These are phyloP conservation scores for Lumnitzera littorea DNA, from an alignment of 345 rosid species.

Conservation along the genomic window DNA sequence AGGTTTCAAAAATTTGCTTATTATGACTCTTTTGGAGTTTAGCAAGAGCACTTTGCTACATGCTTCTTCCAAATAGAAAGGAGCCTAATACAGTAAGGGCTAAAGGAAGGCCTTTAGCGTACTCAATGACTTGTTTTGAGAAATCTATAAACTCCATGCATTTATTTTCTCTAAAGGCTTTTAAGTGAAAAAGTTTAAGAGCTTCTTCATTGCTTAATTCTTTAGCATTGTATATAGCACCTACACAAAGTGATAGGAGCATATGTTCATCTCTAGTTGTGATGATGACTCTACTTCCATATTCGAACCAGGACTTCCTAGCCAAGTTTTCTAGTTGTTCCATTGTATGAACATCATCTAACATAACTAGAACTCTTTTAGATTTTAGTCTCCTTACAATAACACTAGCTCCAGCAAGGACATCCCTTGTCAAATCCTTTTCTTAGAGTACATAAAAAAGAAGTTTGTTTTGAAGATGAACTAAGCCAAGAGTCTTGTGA, in stretches of 20 bases:
- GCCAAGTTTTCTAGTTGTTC: slow-evolving; percentile 4
- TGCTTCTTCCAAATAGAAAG: background rate
- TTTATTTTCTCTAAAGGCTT: slow-evolving; percentile 7
- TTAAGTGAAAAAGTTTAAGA: background rate
- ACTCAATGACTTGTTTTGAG: background rate
- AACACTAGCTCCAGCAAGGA: background rate
- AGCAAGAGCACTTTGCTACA: background rate
- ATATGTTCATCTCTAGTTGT: slow-evolving; percentile 13
- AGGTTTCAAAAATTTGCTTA: background rate
- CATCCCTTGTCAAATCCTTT: background rate
- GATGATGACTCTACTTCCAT: slow-evolving; percentile 9
- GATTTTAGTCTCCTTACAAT: background rate
- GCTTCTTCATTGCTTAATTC: background rate
- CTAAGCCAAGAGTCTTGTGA: background rate
- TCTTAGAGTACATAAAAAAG: background rate
- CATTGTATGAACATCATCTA: slow-evolving; percentile 12
- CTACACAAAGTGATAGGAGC: background rate
- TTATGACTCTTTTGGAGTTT: background rate
- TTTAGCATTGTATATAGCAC: background rate
- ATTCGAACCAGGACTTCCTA: slow-evolving; percentile 4
- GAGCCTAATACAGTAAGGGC: background rate
- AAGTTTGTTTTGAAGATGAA: slow-evolving; percentile 3
- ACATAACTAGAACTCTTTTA: slow-evolving; percentile 1
- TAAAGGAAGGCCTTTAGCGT: background rate
- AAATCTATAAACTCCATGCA: background rate